These are phyloP conservation scores for Phytomonas serpens DNA, from an alignment of 208 protist species.

Conservation along the genomic window DNA sequence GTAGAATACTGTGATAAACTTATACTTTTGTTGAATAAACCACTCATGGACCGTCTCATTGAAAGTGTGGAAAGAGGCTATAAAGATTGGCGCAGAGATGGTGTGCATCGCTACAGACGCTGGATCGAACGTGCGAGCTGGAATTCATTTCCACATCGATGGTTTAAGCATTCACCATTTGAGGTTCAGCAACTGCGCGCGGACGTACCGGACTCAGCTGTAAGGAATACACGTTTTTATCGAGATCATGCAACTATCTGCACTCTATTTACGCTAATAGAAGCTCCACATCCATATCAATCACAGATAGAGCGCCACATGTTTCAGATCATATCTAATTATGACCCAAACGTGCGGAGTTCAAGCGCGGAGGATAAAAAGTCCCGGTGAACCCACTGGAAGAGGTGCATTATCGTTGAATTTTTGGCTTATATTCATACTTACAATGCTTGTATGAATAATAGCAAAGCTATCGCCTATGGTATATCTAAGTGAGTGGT, in stretches of 20 bases:
- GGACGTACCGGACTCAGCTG: slow-evolving; percentile 61
- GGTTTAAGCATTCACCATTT: slow-evolving; percentile 87
- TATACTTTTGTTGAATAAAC: slow-evolving; percentile 60
- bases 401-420: neutral
- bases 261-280: slow-evolving; percentile 75
- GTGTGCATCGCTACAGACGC: slow-evolving; percentile 41
- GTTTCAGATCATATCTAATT: slow-evolving; percentile 47
- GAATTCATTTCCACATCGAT: slow-evolving; percentile 72
- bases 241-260: slow-evolving; percentile 72
- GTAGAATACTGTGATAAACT: slow-evolving; percentile 76
- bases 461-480: neutral
- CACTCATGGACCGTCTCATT: slow-evolving; percentile 68
- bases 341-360: slow-evolving; percentile 26
- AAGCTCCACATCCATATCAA: slow-evolving; percentile 70
- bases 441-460: neutral
- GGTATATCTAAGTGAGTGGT: neutral
- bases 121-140: slow-evolving; percentile 54
- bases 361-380: neutral
- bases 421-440: neutral
- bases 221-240: slow-evolving; percentile 73
- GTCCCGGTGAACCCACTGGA: neutral
- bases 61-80: slow-evolving; percentile 59
- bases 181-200: slow-evolving; percentile 85
- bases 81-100: slow-evolving; percentile 55
- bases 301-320: slow-evolving; percentile 52